phyloP scores from a whole-genome alignment of 164 flowering plant species.

The Platanus orientalis region DNA sequence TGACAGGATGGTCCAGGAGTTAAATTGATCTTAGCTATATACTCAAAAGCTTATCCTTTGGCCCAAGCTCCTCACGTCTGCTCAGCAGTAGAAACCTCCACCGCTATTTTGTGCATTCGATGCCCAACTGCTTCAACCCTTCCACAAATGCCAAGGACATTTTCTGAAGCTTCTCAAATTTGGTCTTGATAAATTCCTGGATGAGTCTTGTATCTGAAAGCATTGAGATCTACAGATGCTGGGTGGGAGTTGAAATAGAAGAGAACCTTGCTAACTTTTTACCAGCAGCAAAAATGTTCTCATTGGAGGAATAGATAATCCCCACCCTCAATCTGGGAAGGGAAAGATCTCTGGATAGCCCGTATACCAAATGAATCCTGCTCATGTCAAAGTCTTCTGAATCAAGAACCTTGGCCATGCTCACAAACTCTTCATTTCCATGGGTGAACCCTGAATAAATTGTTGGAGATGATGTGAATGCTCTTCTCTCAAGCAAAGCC shows the following conservation, averaged over 20 bases:
- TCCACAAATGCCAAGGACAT: conserved; percentile 42
- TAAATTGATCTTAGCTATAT: conserved; percentile 64
- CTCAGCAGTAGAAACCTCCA: conserved; percentile 94
- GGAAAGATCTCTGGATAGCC: conserved; percentile 73
- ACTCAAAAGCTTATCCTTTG: conserved; percentile 88
- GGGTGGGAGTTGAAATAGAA: conserved; percentile 67
- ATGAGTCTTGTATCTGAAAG: conserved; percentile 65
- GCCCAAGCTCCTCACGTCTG: conserved; percentile 90
- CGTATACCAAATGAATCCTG: conserved; percentile 81
- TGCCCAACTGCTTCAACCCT: conserved; percentile 62
- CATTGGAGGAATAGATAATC: conserved; percentile 66
- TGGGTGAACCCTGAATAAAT: conserved; percentile 70
- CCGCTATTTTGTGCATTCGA: conserved; percentile 56
- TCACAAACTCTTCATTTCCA: conserved; percentile 72
- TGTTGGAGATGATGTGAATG: conserved; percentile 83
- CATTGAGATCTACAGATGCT: conserved; percentile 62
- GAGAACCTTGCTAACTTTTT: conserved; percentile 71
- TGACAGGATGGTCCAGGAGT: conserved; percentile 91
- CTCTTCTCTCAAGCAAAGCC: conserved; percentile 92
- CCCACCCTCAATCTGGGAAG: conserved; percentile 71
- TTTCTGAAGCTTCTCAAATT: conserved; percentile 43
- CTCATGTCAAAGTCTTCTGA: conserved; percentile 55
- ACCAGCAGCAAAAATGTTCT: conserved; percentile 64
- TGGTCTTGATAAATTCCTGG: conserved; percentile 33
- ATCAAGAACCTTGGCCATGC: conserved; percentile 75